Evolutionary conservation across 1,284 basidiomycete genomes (phyloP), one percentile per base, ranked within the genome.

Genomic region (Marasmius tenuissimus): DNA sequence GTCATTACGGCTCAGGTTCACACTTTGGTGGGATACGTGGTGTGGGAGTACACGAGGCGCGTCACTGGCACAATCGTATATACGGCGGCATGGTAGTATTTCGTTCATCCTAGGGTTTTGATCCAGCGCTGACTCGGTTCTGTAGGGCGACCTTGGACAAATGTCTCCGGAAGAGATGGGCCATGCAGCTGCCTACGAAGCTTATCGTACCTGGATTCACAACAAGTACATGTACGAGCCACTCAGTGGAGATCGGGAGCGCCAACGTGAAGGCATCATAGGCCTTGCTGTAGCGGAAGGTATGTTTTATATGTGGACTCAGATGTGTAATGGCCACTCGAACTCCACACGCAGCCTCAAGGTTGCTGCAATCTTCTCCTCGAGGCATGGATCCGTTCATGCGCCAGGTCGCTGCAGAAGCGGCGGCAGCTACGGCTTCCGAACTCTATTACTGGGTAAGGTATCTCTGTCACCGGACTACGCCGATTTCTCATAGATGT

Each of bases 101-200:
- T 27, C 35, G 8, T 57, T 35, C 27, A 10, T 50, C 9, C 27
- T 45, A 20, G 4, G 20, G 27, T 58, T 2, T 1, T 38, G 12
- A 9, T 37, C 45, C 62, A 54, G 52, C 39, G 59, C 61, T 54
- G 35, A 47, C 38, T 51, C 20, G 45, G 2, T 18, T 52, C 48
- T 54, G 20, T 61, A 85, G 82, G 77, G 76, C 38, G 80, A 84
- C 67, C 70, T 82, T 14, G 74, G 71, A 60, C 70, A 75, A 22
- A 75, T 86, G 71, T 69, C 75, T 7, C 83, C 86, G 1, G 66
- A 71, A 20, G 85, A 88, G 61, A 77, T 89, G 35, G 87, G 87
- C 0, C 81, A 87, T 66, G 87, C 87, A 3, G 86, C 87, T n/a
- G 87, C 86, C 0, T 89, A 88, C 68, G 85, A 88, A 68, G 85